Conservation (phyloP, 345 rosid species). For the Citrus cavaleriei region DNA sequence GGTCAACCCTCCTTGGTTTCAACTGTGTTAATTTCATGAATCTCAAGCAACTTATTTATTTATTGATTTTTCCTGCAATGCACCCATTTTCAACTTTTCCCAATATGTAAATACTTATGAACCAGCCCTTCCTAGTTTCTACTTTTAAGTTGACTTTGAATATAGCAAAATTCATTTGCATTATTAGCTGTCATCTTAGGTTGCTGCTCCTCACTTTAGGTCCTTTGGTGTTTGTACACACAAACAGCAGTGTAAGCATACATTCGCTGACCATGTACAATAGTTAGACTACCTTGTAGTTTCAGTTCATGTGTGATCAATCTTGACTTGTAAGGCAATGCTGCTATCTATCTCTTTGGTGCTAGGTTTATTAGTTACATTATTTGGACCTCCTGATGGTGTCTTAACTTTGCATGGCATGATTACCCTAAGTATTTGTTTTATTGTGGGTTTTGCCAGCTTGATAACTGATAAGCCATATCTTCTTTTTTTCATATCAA, state of each 20-base stretch:
- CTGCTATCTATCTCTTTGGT: not conserved
- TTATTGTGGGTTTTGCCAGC: not conserved
- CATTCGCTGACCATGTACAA: not conserved
- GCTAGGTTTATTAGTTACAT: not conserved
- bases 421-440: not conserved
- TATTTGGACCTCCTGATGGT: not conserved
- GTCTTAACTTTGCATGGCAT: not conserved
- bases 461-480: not conserved
- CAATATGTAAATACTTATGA: not conserved
- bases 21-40: not conserved
- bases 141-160: not conserved
- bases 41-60: not conserved
- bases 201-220: not conserved
- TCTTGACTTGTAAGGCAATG: not conserved
- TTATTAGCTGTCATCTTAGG: not conserved
- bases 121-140: not conserved
- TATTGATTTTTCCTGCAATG: not conserved
- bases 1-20: not conserved
- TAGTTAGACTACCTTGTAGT: not conserved
- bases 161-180: not conserved
- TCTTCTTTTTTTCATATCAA: not conserved
- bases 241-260: not conserved
- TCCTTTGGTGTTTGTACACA: not conserved
- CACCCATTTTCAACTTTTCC: not conserved
- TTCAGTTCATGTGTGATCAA: not conserved